Evolutionary conservation across 2,329 filamentous ascomycete species (phyloP), one percentile per base, ranked within the genome.

Genomic region (Metarhizium anisopliae): DNA sequence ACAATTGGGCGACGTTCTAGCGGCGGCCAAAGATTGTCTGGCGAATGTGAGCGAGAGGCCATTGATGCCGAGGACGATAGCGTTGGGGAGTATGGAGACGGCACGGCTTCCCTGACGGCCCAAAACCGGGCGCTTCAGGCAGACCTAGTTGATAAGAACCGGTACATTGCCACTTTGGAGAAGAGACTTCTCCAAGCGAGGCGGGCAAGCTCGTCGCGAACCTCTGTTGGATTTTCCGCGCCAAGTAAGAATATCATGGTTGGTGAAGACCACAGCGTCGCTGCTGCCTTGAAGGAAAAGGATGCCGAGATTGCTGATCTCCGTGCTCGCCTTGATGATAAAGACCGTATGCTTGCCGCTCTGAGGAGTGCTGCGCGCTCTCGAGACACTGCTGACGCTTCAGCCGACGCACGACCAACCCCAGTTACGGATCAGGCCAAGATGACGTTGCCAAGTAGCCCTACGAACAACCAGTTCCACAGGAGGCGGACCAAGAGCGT

Each of bases 111-210:
- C 29, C 73, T 95, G 51, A 76, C 86, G 47, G 83, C 89, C n/a
- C 94, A 96, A 67, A 91, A 96, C 62, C 84, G 86, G 52, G 89
- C 95, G n/a, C 74, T 99, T 51, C 94, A 96, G 69, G 84, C 91
- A n/a, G 94, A 99, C 69, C 80, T 99, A 50, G 83, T 82, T n/a
- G 94, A 99, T 72, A 96, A 96, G 75, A 97, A 94, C 64, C 87
- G 94, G 36, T 99, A 99, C 70, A 97, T 97, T 63, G 82, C 88
- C 32, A 97, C 94, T 0, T 74, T 99, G 13, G 94, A 99, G 74
- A 95, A 95, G 71, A 84, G 94, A 30, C 77, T 99, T 1, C 77
- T 97, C 38, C 94, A 99, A 67, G 94, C 94, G 42, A 82, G 94
- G 45, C 81, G 93, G 51, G 90, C 91, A 0, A 96, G 92, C 71